These are phyloP conservation scores for Claviceps spartinae DNA, from an alignment of 2,329 filamentous ascomycete genomes.

Conservation along the genomic window DNA sequence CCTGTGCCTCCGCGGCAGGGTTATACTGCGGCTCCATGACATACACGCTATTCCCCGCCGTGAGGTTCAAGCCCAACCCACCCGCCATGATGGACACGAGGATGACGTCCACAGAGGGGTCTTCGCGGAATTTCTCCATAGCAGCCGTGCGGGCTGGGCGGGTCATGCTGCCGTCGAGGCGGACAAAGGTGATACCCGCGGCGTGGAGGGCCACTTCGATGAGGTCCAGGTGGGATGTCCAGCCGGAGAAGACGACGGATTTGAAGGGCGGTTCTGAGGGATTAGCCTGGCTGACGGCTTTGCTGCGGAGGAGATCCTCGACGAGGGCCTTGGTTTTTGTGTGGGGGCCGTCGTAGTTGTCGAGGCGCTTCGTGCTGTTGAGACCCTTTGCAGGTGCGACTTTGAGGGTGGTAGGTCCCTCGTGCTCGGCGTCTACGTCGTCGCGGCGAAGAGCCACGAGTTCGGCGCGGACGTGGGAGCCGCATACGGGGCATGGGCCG, in stretches of 20 bases:
- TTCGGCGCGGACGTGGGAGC: conserved; percentile 44
- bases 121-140: conserved; percentile 64
- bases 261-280: conserved; percentile 66
- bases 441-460: conserved; percentile 57
- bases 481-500: conserved; percentile 56
- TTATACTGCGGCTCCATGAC: conserved; percentile 99
- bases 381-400: conserved; percentile 20
- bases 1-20: conserved; percentile 86
- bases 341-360: conserved; percentile 70
- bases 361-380: conserved; percentile 36
- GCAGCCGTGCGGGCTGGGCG: conserved; percentile 60
- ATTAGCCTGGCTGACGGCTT: conserved; percentile 45
- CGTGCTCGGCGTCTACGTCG: conserved; percentile 43
- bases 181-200: conserved; percentile 53
- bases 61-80: conserved; percentile 83
- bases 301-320: conserved; percentile 54
- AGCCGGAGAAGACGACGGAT: conserved; percentile 89
- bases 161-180: conserved; percentile 85
- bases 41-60: conserved; percentile 72
- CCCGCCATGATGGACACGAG: conserved; percentile 88
- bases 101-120: conserved; percentile 61
- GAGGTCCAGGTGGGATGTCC: conserved; percentile 88
- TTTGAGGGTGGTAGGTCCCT: conserved; percentile 28
- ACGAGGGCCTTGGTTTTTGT: conserved; percentile 82
- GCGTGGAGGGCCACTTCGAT: conserved; percentile 69